Evolutionary conservation across 345 rosid genomes (phyloP).

Genomic region (Limnanthes douglasii): DNA sequence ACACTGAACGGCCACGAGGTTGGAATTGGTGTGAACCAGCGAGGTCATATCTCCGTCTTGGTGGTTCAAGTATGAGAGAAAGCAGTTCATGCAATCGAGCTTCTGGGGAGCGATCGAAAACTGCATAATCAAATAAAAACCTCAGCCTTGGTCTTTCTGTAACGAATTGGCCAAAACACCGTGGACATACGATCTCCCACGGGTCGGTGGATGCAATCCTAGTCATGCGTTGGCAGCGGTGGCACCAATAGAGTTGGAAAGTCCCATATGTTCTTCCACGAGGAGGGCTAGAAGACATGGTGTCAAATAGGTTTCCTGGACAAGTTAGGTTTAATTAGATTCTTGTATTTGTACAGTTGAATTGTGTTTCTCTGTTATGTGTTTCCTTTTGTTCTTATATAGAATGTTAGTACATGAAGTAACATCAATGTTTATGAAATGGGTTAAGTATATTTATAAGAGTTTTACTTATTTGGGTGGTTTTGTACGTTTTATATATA

Average conservation of each 20-base stretch:
- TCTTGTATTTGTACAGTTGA: too few relatives aligned
- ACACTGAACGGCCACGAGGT: slow-evolving; percentile 8
- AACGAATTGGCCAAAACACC: slow-evolving; percentile 43
- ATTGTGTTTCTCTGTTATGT: too few relatives aligned
- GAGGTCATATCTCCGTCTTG: slow-evolving; percentile 17
- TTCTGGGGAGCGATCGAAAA: slow-evolving; percentile 55
- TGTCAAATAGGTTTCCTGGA: too few relatives aligned
- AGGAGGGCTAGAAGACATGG: slow-evolving; percentile 35
- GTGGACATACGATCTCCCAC: slow-evolving; percentile 40
- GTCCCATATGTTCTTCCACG: slow-evolving; percentile 10
- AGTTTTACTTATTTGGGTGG: too few relatives aligned
- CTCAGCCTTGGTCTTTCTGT: slow-evolving; percentile 31
- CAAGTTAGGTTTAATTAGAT: too few relatives aligned
- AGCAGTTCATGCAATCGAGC: slow-evolving; percentile 55
- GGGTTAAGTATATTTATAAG: too few relatives aligned
- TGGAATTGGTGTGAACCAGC: too few relatives aligned
- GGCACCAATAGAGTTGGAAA: slow-evolving; percentile 79
- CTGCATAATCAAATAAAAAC: slow-evolving; percentile 37
- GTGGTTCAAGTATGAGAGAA: slow-evolving; percentile 54
- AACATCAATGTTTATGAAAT: too few relatives aligned
- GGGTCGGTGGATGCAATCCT: slow-evolving; percentile 28
- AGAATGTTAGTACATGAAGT: too few relatives aligned
- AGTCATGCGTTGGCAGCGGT: slow-evolving; percentile 45
- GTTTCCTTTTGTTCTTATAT: too few relatives aligned
- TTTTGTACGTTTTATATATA: too few relatives aligned